Percentiles rank a stretch among this genome's conserved stretches.
These are phyloP conservation scores for Prillingera fragicola DNA, from an alignment of 1,284 basidiomycete genomes.

Conservation along the genomic window DNA sequence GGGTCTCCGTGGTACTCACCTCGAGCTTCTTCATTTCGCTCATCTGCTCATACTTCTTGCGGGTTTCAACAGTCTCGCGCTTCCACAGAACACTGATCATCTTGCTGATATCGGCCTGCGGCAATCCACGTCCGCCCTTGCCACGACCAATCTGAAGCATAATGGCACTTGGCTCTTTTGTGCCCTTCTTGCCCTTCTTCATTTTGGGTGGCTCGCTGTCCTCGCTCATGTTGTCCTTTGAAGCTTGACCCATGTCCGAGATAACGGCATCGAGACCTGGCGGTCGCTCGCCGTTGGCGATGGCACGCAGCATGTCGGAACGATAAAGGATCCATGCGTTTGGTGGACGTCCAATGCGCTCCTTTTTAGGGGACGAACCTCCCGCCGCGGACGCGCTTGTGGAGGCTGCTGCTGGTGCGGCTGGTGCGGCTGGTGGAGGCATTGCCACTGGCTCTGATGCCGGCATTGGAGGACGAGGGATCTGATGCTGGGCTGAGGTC, in stretches of 20 bases:
- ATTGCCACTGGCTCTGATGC: too few species aligned
- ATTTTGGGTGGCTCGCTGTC: neutral
- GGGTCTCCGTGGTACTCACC: too few species aligned
- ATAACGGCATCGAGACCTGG: constrained; percentile 25
- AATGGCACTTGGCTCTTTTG: constrained; percentile 21
- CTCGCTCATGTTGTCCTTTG: neutral
- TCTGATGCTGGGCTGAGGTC: too few species aligned
- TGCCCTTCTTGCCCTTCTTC: constrained; percentile 22
- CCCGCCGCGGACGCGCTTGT: too few species aligned
- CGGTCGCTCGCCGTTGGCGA: constrained; percentile 29
- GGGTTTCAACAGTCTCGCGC: constrained; percentile 54
- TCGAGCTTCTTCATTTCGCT: constrained; percentile 64
- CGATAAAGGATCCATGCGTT: constrained; percentile 94
- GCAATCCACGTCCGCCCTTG: constrained; percentile 48
- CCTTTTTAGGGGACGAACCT: too few species aligned
- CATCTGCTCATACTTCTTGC: constrained; percentile 61
- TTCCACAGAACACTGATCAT: constrained; percentile 67
- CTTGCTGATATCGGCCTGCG: constrained; percentile 68
- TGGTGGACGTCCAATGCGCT: constrained; percentile 63
- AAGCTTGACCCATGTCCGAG: constrained; percentile 1
- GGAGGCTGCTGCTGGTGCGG: too few species aligned
- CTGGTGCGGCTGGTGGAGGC: too few species aligned
- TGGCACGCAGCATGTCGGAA: constrained; percentile 55
- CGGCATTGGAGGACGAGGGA: too few species aligned
- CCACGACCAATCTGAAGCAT: constrained; percentile 23